These are phyloP conservation scores for Apiospora arundinis DNA, from an alignment of 2,329 filamentous ascomycete genomes.

Conservation along the genomic window DNA sequence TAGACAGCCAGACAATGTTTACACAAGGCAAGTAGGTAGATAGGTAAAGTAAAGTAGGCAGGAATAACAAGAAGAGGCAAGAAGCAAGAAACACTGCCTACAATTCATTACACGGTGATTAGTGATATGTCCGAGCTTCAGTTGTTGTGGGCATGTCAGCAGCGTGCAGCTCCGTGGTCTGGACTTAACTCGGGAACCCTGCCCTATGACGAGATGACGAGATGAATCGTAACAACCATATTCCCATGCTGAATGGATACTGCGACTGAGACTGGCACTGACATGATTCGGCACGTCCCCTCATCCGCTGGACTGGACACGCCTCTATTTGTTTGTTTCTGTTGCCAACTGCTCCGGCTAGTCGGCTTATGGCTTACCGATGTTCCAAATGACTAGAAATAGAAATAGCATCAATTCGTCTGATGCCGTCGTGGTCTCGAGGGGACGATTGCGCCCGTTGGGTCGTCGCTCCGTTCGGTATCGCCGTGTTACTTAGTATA, in stretches of 20 bases:
- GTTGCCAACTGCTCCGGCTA: background rate
- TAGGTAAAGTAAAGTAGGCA: too few species aligned
- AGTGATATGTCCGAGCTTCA: constrained; percentile 12
- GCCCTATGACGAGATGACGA: background rate
- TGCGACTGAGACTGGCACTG: background rate
- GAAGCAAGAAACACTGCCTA: too few species aligned
- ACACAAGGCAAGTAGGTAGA: too few species aligned
- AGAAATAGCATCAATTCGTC: constrained; percentile 1
- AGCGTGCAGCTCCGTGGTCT: background rate
- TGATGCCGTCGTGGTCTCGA: background rate
- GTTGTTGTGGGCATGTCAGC: constrained; percentile 2
- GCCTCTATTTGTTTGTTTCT: background rate
- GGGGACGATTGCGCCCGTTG: background rate
- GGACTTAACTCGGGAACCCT: constrained; percentile 15
- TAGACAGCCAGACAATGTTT: too few species aligned
- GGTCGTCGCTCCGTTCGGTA: background rate
- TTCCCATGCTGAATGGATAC: background rate
- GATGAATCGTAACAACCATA: background rate
- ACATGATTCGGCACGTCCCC: background rate
- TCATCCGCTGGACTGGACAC: background rate
- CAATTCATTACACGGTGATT: background rate
- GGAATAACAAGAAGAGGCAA: too few species aligned
- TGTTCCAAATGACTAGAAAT: background rate
- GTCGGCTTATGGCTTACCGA: background rate
- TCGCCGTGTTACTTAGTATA: constrained; percentile 11